Evolutionary conservation across 176 grass and related monocot genomes (phyloP).

Genomic region (Typha latifolia): DNA sequence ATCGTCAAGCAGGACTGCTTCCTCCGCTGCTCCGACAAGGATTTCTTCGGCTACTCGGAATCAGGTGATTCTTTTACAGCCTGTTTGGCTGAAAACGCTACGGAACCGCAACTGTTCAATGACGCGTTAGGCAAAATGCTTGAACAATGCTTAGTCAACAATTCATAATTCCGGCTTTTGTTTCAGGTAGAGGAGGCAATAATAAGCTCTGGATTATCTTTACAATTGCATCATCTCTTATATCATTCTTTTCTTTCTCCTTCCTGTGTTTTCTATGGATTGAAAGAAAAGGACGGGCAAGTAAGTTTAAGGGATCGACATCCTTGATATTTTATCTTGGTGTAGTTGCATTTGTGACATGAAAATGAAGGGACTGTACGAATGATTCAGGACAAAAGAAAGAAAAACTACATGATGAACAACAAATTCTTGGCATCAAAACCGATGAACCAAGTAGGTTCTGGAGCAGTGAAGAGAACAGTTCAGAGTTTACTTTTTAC

Average conservation of each 20-base stretch:
- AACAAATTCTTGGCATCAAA: neutral
- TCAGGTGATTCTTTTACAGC: too few species aligned
- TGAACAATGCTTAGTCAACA: too few species aligned
- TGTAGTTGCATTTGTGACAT: neutral
- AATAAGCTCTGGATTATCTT: neutral
- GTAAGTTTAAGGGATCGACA: neutral
- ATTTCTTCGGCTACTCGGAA: neutral
- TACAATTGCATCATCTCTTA: neutral
- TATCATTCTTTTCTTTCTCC: neutral
- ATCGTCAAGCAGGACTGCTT: neutral
- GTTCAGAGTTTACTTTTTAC: neutral
- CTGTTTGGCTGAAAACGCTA: too few species aligned
- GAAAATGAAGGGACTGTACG: too few species aligned
- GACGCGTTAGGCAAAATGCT: neutral
- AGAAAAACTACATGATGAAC: neutral
- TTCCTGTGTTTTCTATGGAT: neutral
- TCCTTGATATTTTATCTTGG: too few species aligned
- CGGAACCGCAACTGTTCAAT: too few species aligned
- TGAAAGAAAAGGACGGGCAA: neutral
- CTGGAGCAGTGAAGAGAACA: neutral
- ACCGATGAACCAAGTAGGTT: neutral
- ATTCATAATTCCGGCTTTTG: too few species aligned
- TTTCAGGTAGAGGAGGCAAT: neutral
- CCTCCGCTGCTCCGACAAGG: conserved; percentile 1
- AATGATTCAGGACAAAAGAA: neutral